These are phyloP conservation scores for Lactarius vividus DNA, from an alignment of 768 basidiomycete species.

Conservation along the genomic window DNA sequence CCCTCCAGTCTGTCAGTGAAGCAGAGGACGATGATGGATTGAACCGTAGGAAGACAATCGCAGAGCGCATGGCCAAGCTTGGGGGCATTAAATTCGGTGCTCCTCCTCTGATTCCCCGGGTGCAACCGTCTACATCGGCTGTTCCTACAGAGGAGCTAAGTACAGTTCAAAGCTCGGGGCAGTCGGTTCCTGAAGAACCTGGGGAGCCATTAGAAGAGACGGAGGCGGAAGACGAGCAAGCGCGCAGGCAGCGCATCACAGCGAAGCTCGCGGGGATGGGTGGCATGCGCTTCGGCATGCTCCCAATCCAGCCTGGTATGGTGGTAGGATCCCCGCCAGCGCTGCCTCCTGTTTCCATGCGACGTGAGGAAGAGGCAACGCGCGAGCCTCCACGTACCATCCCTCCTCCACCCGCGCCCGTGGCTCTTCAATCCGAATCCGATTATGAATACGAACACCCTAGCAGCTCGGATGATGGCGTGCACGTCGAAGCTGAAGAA, in stretches of 20 bases:
- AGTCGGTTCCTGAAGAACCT: slow-evolving; percentile 29
- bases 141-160: slow-evolving; percentile 30
- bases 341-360: slow-evolving; percentile 5
- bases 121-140: slow-evolving; percentile 36
- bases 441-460: slow-evolving; percentile 43
- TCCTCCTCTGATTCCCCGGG: slow-evolving; percentile 47
- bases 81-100: slow-evolving; percentile 83
- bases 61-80: slow-evolving; percentile 92
- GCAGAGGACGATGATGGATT: slow-evolving; percentile 48
- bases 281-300: slow-evolving; percentile 56
- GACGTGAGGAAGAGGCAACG: slow-evolving; percentile 26
- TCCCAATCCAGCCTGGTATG: slow-evolving; percentile 35
- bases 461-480: slow-evolving; percentile 54
- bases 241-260: slow-evolving; percentile 51
- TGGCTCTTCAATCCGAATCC: slow-evolving; percentile 38
- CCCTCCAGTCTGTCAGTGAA: slow-evolving; percentile 19
- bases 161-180: slow-evolving; percentile 30
- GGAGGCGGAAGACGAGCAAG: slow-evolving; percentile 59
- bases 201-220: slow-evolving; percentile 33
- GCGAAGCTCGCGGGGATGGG: slow-evolving; percentile 55
- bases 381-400: slow-evolving; percentile 33
- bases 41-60: slow-evolving; percentile 65
- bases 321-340: slow-evolving; percentile 25
- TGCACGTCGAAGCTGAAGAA: slow-evolving; percentile 66
- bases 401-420: slow-evolving; percentile 36